A percentile compares a stretch with the other conserved stretches of the same genome.
These are phyloP conservation scores for Laguncularia racemosa DNA, from an alignment of 345 rosid species.

Conservation along the genomic window DNA sequence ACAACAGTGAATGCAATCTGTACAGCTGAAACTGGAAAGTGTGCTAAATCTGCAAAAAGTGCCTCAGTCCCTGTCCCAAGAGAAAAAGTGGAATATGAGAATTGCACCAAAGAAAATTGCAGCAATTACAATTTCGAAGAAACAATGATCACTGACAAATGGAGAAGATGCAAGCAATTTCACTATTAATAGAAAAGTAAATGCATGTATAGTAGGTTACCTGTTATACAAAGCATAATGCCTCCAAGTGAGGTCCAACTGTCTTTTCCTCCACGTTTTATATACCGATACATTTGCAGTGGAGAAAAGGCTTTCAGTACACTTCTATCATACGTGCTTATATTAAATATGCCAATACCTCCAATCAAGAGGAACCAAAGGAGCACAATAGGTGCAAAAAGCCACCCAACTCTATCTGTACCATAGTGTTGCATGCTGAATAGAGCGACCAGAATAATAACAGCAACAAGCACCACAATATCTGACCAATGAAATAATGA, in stretches of 20 bases:
- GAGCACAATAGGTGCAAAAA: conserved; percentile 89
- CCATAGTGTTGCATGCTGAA: conserved; percentile 95
- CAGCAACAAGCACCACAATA: conserved; percentile 65
- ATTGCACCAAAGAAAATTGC: not conserved
- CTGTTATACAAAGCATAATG: conserved; percentile 88
- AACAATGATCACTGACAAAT: no score
- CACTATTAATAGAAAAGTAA: not conserved
- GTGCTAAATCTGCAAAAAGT: conserved; percentile 83
- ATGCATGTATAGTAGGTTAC: conserved; percentile 19
- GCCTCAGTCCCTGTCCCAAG: conserved; percentile 76
- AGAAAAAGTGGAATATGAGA: not conserved
- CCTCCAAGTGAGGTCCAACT: conserved; percentile 90
- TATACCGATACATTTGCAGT: conserved; percentile 57
- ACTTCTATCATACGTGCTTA: conserved; percentile 56
- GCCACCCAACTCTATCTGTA: conserved; percentile 91
- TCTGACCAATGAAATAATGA: conserved; percentile 32
- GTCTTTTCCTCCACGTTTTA: conserved; percentile 55
- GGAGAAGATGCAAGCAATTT: not conserved
- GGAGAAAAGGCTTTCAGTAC: conserved; percentile 94
- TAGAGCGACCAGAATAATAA: conserved; percentile 64
- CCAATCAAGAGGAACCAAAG: conserved; percentile 91
- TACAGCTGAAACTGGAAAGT: conserved; percentile 80
- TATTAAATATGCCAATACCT: conserved; percentile 69
- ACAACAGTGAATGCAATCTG: conserved; percentile 84
- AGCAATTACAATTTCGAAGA: no score